phyloP scores from a whole-genome alignment of 306 rosid genomes.

The Delonix regia region DNA sequence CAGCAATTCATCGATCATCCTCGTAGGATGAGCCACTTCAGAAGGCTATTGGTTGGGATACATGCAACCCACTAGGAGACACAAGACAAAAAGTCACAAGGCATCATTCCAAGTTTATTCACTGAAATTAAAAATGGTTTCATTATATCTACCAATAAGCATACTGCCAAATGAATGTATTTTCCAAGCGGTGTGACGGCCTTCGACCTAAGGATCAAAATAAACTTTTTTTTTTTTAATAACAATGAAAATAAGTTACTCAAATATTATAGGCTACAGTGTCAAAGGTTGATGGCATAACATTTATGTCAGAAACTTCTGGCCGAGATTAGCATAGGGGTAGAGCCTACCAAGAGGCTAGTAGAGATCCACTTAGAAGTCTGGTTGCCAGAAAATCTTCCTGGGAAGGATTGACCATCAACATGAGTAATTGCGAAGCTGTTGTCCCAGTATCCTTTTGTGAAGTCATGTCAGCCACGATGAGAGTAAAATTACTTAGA shows the following conservation, averaged over 20 bases:
- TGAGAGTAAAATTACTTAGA: not conserved
- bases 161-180: not conserved
- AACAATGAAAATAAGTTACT: no score
- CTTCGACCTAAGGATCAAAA: not conserved
- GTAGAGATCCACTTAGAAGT: not conserved
- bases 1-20: constrained; percentile 28
- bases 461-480: not conserved
- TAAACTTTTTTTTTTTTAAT: not conserved
- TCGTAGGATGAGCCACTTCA: constrained; percentile 40
- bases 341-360: not conserved
- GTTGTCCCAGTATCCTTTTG: not conserved
- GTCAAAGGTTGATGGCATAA: not conserved
- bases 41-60: not conserved
- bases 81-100: not conserved
- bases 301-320: not conserved
- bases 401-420: not conserved
- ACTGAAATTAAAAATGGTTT: constrained; percentile 17
- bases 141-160: constrained; percentile 37
- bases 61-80: constrained; percentile 10
- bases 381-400: constrained; percentile 5
- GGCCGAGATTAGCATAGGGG: not conserved
- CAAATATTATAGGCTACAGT: no score
- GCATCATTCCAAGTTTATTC: constrained; percentile 9
- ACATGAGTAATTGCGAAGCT: not conserved
- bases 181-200: constrained; percentile 32